Conservation (phyloP, 2,329 filamentous ascomycete species). For the Sporothrix brasiliensis region DNA sequence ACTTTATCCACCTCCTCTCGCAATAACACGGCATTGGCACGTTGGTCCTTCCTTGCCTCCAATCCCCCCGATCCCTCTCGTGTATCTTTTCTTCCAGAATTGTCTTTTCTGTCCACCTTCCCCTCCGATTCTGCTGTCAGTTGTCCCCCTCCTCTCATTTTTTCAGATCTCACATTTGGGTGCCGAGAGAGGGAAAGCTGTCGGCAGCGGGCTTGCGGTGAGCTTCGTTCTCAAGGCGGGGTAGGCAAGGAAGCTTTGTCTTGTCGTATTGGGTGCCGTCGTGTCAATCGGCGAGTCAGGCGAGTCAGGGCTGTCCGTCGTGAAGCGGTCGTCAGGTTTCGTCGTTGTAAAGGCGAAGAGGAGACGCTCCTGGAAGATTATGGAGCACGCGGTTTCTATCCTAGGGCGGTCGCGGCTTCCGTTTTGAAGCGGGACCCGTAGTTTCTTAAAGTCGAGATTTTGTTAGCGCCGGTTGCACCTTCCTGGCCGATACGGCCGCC, state of each 20-base stretch:
- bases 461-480: conserved; percentile 24
- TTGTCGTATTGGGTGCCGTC: neutral
- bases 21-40: neutral
- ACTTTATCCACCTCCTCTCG: neutral
- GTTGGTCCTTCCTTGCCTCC: neutral
- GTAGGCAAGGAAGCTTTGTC: neutral
- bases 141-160: neutral
- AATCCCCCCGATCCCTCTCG: conserved; percentile 6
- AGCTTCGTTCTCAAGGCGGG: neutral
- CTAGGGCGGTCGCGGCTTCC: conserved; percentile 23
- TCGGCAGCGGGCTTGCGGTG: neutral
- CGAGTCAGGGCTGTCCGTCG: neutral
- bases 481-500: conserved; percentile 6
- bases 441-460: conserved; percentile 22
- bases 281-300: neutral
- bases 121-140: neutral
- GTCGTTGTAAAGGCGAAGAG: too few species aligned
- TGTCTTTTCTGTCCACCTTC: neutral
- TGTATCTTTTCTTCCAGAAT: neutral
- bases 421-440: neutral
- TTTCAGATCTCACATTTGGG: conserved; percentile 20
- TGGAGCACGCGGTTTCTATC: neutral
- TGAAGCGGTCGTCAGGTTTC: neutral
- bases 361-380: neutral
- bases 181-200: neutral